Evolutionary conservation across 2,329 filamentous ascomycete genomes (phyloP), one percentile per base, ranked within the genome.

Genomic region (Fusarium pininemorale): DNA sequence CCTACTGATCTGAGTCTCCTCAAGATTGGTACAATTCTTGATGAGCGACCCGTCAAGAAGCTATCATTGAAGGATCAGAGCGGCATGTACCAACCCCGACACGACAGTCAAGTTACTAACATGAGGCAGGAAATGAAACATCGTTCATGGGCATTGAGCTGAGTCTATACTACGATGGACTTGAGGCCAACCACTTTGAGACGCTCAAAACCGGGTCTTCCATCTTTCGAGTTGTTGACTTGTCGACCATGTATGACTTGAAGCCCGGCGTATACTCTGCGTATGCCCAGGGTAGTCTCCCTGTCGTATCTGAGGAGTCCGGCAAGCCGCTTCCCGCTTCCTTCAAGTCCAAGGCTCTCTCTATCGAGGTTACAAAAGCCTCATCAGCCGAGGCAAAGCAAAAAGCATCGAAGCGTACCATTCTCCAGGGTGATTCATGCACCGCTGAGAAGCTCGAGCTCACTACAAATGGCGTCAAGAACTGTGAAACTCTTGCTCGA

Each of bases 401-500:
- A 9, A 61, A 38, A 15, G 24, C 18, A 16, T 59, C 57, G 0
- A 69, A 63, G 35, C 67, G 74, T 4, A 60, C 68, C 4, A 48
- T 69, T 1, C n/a, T 75, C 2, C n/a, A 69, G 1, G n/a, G 13
- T 0, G 56, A 65, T 4, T 53, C 47, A 3, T 75, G 74, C 56
- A 72, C 64, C 0, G 14, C 61, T 4, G 59, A 66, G 9, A 45
- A 66, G 4, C 64, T 51, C 8, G 45, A 75, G 18, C 55, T 63
- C 28, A 74, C 69, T 3, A 6, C 42, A 6, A 54, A 75, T 7
- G 50, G 48, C 16, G 47, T 75, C 0, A 35, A 32, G 6, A 75
- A 75, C 59, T 75, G 74, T 18, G 70, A 67, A 26, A n/a, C 28
- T 7, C 64, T 75, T 6, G 73, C 74, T 16, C 68, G 65, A 3